phyloP scores from a whole-genome alignment of 306 rosid genomes.

The Aeschynomene evenia region DNA sequence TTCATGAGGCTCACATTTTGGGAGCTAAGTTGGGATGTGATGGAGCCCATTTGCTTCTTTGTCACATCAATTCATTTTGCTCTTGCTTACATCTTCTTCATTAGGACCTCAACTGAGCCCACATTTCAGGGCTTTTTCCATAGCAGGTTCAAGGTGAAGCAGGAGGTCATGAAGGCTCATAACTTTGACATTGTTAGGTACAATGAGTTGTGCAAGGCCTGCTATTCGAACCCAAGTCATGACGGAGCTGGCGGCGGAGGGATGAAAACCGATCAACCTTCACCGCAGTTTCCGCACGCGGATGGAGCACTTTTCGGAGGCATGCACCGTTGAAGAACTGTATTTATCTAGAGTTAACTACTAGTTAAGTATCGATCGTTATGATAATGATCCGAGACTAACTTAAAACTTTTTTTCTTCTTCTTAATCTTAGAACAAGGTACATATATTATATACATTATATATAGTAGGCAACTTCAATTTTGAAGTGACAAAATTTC shows the following conservation, averaged over 20 bases:
- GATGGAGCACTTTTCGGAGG: slow-evolving; percentile 9
- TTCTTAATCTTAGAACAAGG: neutral
- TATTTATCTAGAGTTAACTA: neutral
- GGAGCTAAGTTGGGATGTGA: slow-evolving; percentile 95
- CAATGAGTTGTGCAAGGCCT: slow-evolving; percentile 47
- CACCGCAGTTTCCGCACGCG: neutral
- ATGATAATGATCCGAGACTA: neutral
- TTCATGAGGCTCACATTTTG: slow-evolving; percentile 89
- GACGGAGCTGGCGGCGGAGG: too few relatives aligned
- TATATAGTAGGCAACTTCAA: neutral
- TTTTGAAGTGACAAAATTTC: neutral
- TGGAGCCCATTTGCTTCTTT: slow-evolving; percentile 97
- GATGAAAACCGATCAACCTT: too few relatives aligned
- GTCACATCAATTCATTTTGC: slow-evolving; percentile 51
- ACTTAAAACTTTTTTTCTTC: neutral
- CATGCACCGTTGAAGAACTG: slow-evolving; percentile 14
- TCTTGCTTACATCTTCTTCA: slow-evolving; percentile 62
- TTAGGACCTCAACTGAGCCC: slow-evolving; percentile 69
- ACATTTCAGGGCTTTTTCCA: slow-evolving; percentile 63
- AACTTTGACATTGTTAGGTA: slow-evolving; percentile 53
- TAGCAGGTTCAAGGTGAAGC: slow-evolving; percentile 56
- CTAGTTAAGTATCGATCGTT: neutral
- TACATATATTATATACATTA: neutral
- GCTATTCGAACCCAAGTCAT: slow-evolving; percentile 44
- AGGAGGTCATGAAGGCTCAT: slow-evolving; percentile 50